A percentile compares a stretch with the other conserved stretches of the same genome.
Evolutionary conservation across 2,329 filamentous ascomycete species (phyloP).

Genomic region (Penicillium sp.): DNA sequence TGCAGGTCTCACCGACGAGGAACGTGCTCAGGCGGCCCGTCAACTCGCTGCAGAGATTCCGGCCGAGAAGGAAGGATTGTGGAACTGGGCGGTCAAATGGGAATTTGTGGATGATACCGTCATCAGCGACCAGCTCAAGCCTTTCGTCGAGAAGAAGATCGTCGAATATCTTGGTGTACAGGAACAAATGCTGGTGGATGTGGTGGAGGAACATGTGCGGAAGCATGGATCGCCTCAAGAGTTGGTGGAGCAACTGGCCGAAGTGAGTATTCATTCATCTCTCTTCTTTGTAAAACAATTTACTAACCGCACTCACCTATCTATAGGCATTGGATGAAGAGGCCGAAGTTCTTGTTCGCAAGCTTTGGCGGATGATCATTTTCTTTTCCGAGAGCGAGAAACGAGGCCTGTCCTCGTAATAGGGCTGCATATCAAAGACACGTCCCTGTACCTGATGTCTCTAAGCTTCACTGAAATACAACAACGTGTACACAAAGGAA

Average conservation of each 20-base stretch:
- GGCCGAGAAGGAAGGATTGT: constrained; percentile 78
- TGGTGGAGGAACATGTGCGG: constrained; percentile 83
- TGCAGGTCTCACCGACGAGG: constrained; percentile 76
- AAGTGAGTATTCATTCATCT: constrained; percentile 56
- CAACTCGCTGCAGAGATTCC: constrained; percentile 89
- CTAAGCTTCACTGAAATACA: neutral
- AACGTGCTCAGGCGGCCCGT: constrained; percentile 76
- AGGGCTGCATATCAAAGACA: neutral
- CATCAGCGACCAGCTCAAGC: constrained; percentile 80
- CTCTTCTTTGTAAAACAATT: neutral
- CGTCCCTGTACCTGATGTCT: neutral
- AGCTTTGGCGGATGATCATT: constrained; percentile 97
- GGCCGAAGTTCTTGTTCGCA: constrained; percentile 89
- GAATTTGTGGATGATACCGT: constrained; percentile 80
- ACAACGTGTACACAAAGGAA: neutral
- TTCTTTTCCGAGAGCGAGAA: constrained; percentile 97
- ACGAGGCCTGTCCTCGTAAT: constrained; percentile 72
- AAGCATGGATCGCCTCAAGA: constrained; percentile 73
- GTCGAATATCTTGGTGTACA: constrained; percentile 95
- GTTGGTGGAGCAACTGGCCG: constrained; percentile 79
- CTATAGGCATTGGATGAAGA: constrained; percentile 84
- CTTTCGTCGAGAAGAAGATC: constrained; percentile 97
- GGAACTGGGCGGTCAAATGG: constrained; percentile 93
- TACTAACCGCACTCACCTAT: constrained; percentile 34
- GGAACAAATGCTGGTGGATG: constrained; percentile 91